Base-by-base conservation (phyloP, 495 filamentous ascomycete species). In the Penicillium fimorum region DNA sequence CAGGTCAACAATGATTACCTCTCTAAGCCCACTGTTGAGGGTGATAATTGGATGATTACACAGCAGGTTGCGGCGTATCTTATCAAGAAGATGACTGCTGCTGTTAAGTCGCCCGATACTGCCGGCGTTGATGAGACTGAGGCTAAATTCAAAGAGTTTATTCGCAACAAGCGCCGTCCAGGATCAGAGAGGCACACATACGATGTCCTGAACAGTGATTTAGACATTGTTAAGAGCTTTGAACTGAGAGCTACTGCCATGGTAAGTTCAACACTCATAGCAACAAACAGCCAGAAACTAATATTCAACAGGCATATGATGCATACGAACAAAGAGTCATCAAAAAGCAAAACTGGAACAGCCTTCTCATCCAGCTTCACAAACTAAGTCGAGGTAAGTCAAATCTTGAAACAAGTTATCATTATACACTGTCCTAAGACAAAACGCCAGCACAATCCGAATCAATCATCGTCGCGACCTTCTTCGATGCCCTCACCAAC, bases 31-130 rank as follows among this genome's bases (percentile, higher is more conserved):
- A 81, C 77, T 1, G 76, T 80, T 17, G 77, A 81, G 56, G 78
- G 78, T 18, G 78, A 81, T 58, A 80, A 81, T 42, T 80, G 76
- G 76, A 79, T 81, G 76, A 79, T 81, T 32, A 77, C 74, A 4
- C 75, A 79, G 53, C 78, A 80, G 62, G 71, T 75, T 7, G 73
- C 76, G 4, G 69, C 69, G 7, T 79, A 77, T 56, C 50, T 81
- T 32, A 78, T 80, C 42, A 79, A 80, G 57, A 74, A 74, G 30
- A 79, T 81, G 75, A 58, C 66, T 27, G 45, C 59, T 30, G 74
- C 71, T 0, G 69, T 70, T 9, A 25, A 63, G 32, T 61, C 65
- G 6, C 55, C 58, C 1, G 25, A 55, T 24, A 55, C 29, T 12
- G 33, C 51, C 11, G 33, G 41, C 9, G 27, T 24, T 10, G 66